phyloP scores from a whole-genome alignment of 306 rosid genomes.

The Casuarina glauca region DNA sequence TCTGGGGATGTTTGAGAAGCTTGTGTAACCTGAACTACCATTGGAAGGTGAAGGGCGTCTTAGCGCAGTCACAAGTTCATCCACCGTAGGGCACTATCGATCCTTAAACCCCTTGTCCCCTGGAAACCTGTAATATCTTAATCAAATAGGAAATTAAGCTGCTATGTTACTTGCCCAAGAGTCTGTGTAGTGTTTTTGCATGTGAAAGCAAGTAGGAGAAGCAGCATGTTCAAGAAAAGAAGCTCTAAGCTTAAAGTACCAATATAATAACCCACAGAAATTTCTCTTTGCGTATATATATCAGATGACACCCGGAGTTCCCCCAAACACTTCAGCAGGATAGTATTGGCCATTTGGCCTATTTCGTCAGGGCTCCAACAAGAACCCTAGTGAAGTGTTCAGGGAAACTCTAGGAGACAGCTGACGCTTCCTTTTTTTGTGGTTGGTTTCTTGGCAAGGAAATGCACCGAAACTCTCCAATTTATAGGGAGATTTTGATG shows the following conservation, averaged over 20 bases:
- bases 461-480: neutral
- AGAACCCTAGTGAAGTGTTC: slow-evolving; percentile 40
- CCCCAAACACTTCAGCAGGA: slow-evolving; percentile 51
- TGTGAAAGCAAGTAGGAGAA: neutral
- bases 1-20: too few relatives aligned
- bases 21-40: too few relatives aligned
- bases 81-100: too few relatives aligned
- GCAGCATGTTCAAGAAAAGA: neutral
- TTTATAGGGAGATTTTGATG: slow-evolving; percentile 14
- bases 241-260: too few relatives aligned
- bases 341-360: neutral
- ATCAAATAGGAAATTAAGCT: too few relatives aligned
- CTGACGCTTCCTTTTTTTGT: slow-evolving; percentile 17
- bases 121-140: too few relatives aligned
- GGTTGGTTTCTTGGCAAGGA: slow-evolving; percentile 1
- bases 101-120: too few relatives aligned
- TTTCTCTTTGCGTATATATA: neutral
- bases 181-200: too few relatives aligned
- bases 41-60: too few relatives aligned
- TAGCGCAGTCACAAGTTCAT: too few relatives aligned
- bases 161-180: too few relatives aligned
- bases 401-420: slow-evolving; percentile 48
- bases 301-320: slow-evolving; percentile 41
- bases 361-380: neutral
- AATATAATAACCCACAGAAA: neutral